Evolutionary conservation across 1,284 basidiomycete genomes (phyloP), one percentile per base, ranked within the genome.

Genomic region (Boletus smithii): DNA sequence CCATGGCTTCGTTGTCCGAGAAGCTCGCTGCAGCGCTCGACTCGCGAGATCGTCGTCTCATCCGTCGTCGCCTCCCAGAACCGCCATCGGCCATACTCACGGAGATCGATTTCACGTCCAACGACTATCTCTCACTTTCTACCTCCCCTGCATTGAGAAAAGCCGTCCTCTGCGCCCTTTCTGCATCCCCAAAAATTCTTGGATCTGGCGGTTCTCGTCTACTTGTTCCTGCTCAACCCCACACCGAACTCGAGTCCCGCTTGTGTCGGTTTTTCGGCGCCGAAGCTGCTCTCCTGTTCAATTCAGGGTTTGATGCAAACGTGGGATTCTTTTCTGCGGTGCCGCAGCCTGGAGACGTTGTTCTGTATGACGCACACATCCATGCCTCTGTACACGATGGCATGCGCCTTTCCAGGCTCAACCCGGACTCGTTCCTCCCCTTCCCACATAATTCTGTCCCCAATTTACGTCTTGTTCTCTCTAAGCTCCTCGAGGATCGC

Each of bases 351-450:
- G 80, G 80, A 10, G 95, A 99, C 62, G 77, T 80, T 40, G 69
- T 97, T 32, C 69, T 97, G 10, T 88, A 85, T 63, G 95, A 99
- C 65, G 89, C 87, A 58, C 81, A 91, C 51, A 86, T 97, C 32
- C 95, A 98, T 62, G 95, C 95, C 0, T 88, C 83, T 2, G 91
- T 95, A 16, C 91, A 95, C 68, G 93, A 97, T 58, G 95, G 95
- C 3, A 76, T 95, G 68, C 76, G 88, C 10, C 73, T 79, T 0
- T 88, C 85, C 8, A 76, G 92, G 22, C 74, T 81, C 38, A 2
- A 53, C 9, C 39, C 51, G 30, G 53, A 64, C 51, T 50, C 69
- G 54, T 63, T 70, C 16, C 60, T 78, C 20, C 35, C 79, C 5
- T 95, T 97, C 65, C 57, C 66, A 37, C 93, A 97, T 65, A 95